Evolutionary conservation across 208 protist genomes (phyloP).

Genomic region (Vickermania ingenoplastis): DNA sequence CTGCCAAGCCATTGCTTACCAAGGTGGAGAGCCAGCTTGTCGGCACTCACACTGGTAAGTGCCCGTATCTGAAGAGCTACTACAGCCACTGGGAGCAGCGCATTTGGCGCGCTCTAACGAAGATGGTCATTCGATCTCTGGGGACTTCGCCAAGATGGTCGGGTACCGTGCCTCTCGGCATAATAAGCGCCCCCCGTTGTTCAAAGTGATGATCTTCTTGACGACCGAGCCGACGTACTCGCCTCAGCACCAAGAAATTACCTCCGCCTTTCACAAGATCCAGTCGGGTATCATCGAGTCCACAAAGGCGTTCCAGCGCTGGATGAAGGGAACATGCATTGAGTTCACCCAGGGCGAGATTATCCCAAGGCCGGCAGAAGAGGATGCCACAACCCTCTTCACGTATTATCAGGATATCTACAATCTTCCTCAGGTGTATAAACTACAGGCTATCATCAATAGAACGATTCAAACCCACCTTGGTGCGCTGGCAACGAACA

Average conservation of each 20-base stretch:
- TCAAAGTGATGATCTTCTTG: constrained; percentile 91
- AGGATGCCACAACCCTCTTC: constrained; percentile 80
- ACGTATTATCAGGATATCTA: constrained; percentile 94
- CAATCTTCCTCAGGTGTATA: constrained; percentile 83
- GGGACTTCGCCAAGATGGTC: constrained; percentile 80
- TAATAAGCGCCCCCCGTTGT: constrained; percentile 65
- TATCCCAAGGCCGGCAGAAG: constrained; percentile 73
- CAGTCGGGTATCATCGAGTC: constrained; percentile 89
- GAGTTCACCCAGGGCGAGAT: constrained; percentile 90
- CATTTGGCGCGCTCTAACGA: constrained; percentile 90
- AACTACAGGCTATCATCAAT: constrained; percentile 85
- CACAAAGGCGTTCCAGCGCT: constrained; percentile 92
- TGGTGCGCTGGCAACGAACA: constrained; percentile 79
- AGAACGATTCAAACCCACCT: constrained; percentile 89
- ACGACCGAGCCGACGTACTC: constrained; percentile 88
- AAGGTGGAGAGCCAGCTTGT: constrained; percentile 94
- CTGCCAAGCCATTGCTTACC: constrained; percentile 90
- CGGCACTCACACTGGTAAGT: constrained; percentile 90
- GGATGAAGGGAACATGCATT: constrained; percentile 95
- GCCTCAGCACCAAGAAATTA: constrained; percentile 92
- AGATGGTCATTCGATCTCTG: constrained; percentile 88
- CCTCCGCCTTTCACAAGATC: constrained; percentile 87
- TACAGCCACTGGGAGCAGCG: constrained; percentile 95
- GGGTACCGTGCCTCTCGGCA: constrained; percentile 42
- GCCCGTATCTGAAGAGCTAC: constrained; percentile 85